Evolutionary conservation across 108 stramenopile genomes (phyloP).

Genomic region (Mediolabrus comicus): DNA sequence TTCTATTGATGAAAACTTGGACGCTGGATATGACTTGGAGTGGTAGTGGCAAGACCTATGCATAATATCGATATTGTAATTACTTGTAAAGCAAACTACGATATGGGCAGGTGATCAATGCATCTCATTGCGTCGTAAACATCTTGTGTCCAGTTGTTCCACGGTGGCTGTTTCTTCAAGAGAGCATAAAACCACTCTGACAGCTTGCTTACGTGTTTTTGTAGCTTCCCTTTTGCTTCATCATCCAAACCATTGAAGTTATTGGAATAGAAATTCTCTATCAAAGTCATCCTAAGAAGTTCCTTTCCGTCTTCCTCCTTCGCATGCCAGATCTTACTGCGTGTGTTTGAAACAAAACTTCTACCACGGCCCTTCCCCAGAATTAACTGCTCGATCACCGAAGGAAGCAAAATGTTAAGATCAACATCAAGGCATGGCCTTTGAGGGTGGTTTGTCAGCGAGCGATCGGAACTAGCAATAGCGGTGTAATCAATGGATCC

Average conservation of each 20-base stretch:
- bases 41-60: conserved; percentile 20
- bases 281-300: conserved; percentile 42
- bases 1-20: conserved; percentile 31
- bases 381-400: conserved; percentile 61
- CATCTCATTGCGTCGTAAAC: conserved; percentile 84
- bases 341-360: conserved; percentile 59
- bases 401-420: conserved; percentile 62
- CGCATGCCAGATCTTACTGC: conserved; percentile 64
- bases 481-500: conserved; percentile 47
- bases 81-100: no score
- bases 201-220: conserved; percentile 47
- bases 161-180: conserved; percentile 68
- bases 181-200: conserved; percentile 72
- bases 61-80: not conserved
- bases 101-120: conserved; percentile 76
- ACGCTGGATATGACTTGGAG: conserved; percentile 42
- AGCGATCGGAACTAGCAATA: conserved; percentile 15
- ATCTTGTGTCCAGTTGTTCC: conserved; percentile 74
- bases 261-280: conserved; percentile 60
- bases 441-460: conserved; percentile 21
- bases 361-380: conserved; percentile 69
- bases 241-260: conserved; percentile 17
- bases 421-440: conserved; percentile 72
- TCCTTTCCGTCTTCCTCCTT: conserved; percentile 51
- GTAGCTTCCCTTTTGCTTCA: conserved; percentile 16